Conservation (phyloP, 2,329 filamentous ascomycete genomes). For the Aspergillus phoenicis region DNA sequence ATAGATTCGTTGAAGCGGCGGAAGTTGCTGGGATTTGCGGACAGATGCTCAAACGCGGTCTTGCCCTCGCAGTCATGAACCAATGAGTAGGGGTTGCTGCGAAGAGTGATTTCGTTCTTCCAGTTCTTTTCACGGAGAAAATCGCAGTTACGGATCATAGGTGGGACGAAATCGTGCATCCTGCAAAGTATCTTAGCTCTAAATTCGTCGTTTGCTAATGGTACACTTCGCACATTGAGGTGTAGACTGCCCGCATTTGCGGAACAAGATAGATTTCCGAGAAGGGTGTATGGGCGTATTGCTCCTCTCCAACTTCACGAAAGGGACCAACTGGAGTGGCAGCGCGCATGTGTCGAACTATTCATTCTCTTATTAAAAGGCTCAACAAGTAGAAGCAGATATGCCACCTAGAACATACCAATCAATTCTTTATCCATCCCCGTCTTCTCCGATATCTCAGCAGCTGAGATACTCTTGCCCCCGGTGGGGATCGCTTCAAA, state of each 20-base stretch:
- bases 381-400: neutral
- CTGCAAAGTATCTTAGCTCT: neutral
- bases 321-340: slow-evolving; percentile 23
- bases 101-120: slow-evolving; percentile 15
- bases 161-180: slow-evolving; percentile 14
- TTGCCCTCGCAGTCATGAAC: slow-evolving; percentile 20
- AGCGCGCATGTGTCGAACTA: slow-evolving; percentile 26
- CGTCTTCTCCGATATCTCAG: slow-evolving; percentile 14
- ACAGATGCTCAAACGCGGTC: slow-evolving; percentile 24
- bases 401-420: neutral
- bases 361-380: neutral
- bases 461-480: slow-evolving; percentile 16
- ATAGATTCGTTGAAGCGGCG: slow-evolving; percentile 18
- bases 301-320: slow-evolving; percentile 20
- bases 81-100: slow-evolving; percentile 22
- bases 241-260: slow-evolving; percentile 16
- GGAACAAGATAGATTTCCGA: slow-evolving; percentile 22
- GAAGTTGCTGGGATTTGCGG: slow-evolving; percentile 12
- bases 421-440: slow-evolving; percentile 15
- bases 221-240: slow-evolving; percentile 8
- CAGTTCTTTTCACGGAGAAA: slow-evolving; percentile 22
- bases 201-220: too few species aligned
- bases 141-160: slow-evolving; percentile 19
- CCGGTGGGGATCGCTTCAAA: slow-evolving; percentile 25
- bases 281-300: slow-evolving; percentile 26